Evolutionary conservation across 2,329 filamentous ascomycete species (phyloP), one percentile per base, ranked within the genome.

Genomic region (Hymenoscyphus infarciens): DNA sequence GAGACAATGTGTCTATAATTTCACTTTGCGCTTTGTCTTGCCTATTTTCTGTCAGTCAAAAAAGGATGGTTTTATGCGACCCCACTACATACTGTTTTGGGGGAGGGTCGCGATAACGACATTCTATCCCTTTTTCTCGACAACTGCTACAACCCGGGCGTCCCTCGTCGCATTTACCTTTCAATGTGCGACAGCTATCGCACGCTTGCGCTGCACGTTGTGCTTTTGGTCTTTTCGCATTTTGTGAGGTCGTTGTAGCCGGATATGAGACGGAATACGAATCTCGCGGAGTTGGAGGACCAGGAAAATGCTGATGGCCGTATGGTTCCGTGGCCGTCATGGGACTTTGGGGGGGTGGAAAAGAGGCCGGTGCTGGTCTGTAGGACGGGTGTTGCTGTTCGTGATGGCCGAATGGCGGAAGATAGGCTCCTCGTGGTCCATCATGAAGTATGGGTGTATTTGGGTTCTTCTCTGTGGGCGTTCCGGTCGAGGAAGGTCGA

Each of bases 121-220:
- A 99, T 60, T 87, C 83, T 35, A 92, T 82, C 68, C 84, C 87
- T 74, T 96, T 96, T 69, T 98, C 93, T 70, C 89, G 89, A 75
- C 95, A 99, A 71, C 88, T 91, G 73, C 92, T 94, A 70, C 90
- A 89, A 1, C 90, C 56, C 19, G 72, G 92, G 68, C 89, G 87
- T 11, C 87, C 87, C 79, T 97, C 92, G 71, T 96, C 92, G 74
- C 92, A 97, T 77, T 96, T 96, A 15, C 92, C 92, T 76, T 96
- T 97, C 45, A 94, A 83, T 64, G 90, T 84, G 63, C 92, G 87
- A 76, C 92, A 97, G 75, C 89, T 91, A 72, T 96, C 92, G 76
- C 95, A 99, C 42, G 95, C 95, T 88, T 96, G 70, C 53, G 72
- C 69, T 2, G 73, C 73, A 35, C 70, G 65, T 61, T 70, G 69